phyloP scores from a whole-genome alignment of 2,329 filamentous ascomycete genomes.

The Zymoseptoria ardabiliae region DNA sequence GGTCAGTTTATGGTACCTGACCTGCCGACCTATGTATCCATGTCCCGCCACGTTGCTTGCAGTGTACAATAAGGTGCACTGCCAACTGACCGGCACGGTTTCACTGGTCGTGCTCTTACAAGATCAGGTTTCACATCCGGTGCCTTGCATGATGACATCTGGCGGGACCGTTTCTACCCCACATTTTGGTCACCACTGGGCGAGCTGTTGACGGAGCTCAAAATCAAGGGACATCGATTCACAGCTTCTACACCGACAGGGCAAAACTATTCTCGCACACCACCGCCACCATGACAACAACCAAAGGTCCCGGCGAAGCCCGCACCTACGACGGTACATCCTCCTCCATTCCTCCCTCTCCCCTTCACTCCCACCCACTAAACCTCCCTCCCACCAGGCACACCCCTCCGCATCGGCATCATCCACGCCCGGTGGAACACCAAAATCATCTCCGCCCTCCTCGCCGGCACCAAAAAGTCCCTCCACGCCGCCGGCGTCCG shows the following conservation, averaged over 20 bases:
- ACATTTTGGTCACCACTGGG: background rate
- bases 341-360: slow-evolving; percentile 1
- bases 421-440: slow-evolving; percentile 95
- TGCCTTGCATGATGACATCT: background rate
- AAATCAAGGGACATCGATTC: background rate
- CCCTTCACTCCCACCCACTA: background rate
- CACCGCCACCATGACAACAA: slow-evolving; percentile 39
- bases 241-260: background rate
- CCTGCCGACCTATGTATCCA: background rate
- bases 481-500: slow-evolving; percentile 73
- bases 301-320: slow-evolving; percentile 58
- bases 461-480: slow-evolving; percentile 71
- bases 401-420: slow-evolving; percentile 78
- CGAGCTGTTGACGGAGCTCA: background rate
- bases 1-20: background rate
- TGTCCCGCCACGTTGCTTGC: background rate
- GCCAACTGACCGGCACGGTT: background rate
- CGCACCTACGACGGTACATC: slow-evolving; percentile 50
- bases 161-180: background rate
- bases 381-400: slow-evolving; percentile 31
- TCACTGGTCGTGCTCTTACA: background rate
- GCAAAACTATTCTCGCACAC: background rate
- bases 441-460: slow-evolving; percentile 75
- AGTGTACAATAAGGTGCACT: background rate
- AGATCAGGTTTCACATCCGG: background rate